Evolutionary conservation across 345 rosid genomes (phyloP).

Genomic region (Excoecaria cochinchinensis): DNA sequence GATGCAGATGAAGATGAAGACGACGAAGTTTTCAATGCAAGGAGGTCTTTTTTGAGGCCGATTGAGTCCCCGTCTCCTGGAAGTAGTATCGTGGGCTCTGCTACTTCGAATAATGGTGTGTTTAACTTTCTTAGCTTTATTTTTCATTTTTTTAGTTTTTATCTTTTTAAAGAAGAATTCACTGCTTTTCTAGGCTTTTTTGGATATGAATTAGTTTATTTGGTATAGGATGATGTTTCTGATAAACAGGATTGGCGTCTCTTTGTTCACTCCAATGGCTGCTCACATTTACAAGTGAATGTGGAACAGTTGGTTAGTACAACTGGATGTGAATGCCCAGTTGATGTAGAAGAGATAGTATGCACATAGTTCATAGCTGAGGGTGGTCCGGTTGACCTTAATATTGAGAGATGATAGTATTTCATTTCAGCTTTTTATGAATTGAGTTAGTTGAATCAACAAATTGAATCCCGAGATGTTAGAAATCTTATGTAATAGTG

Average conservation of each 20-base stretch:
- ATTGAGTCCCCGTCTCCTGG: slow-evolving; percentile 77
- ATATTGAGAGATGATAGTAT: not conserved
- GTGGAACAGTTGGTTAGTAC: not conserved
- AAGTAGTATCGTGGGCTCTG: slow-evolving; percentile 64
- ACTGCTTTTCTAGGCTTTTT: not conserved
- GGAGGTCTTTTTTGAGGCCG: slow-evolving; percentile 60
- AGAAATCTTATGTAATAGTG: not conserved
- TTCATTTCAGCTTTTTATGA: not conserved
- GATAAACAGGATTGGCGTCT: not conserved
- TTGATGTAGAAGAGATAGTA: not conserved
- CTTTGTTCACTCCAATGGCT: not conserved
- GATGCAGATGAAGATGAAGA: slow-evolving; percentile 40
- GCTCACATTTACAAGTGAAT: not conserved
- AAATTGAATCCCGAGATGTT: not conserved
- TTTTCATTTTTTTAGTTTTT: too few species aligned
- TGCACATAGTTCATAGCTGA: not conserved
- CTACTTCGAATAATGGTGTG: slow-evolving; percentile 70
- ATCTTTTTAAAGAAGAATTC: not conserved
- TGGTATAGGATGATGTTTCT: not conserved
- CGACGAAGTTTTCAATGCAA: slow-evolving; percentile 20
- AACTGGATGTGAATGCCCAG: not conserved
- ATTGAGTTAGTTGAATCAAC: not conserved
- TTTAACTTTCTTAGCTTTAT: not conserved
- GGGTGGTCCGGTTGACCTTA: not conserved
- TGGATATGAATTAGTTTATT: not conserved